Conservation (phyloP, 805 yeast species). For the Kuraishia floccosa region DNA sequence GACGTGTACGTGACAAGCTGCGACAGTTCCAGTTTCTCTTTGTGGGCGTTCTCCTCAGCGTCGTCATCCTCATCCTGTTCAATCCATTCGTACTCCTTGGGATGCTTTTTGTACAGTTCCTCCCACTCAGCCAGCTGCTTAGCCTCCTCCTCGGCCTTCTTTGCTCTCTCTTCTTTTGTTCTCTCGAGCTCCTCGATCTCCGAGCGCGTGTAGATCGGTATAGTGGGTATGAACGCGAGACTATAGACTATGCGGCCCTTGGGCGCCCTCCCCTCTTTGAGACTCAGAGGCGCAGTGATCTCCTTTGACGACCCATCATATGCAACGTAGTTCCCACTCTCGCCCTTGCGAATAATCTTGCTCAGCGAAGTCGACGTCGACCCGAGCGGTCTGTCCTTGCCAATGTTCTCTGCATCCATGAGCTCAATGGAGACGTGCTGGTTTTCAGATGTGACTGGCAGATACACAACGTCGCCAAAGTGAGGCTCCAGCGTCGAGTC, state of each 20-base stretch:
- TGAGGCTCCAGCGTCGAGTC: conserved; percentile 43
- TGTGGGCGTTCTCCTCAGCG: conserved; percentile 19
- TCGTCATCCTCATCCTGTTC: conserved; percentile 29
- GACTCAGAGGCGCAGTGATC: conserved; percentile 18
- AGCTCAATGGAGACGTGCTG: conserved; percentile 49
- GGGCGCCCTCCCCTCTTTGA: conserved; percentile 25
- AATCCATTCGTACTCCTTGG: conserved; percentile 57
- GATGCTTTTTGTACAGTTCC: conserved; percentile 40
- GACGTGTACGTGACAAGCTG: conserved; percentile 44
- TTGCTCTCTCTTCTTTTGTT: conserved; percentile 21
- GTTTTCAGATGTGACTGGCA: conserved; percentile 50
- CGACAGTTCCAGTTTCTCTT: conserved; percentile 36
- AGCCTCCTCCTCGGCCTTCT: conserved; percentile 20
- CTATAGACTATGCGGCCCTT: conserved; percentile 43
- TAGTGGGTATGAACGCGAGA: conserved; percentile 52
- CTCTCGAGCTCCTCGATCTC: conserved; percentile 39
- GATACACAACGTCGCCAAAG: conserved; percentile 46
- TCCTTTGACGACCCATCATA: conserved; percentile 40
- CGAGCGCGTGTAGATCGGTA: conserved; percentile 48
- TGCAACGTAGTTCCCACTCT: conserved; percentile 32
- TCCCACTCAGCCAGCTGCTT: conserved; percentile 37
- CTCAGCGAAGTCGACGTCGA: conserved; percentile 36
- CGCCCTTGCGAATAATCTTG: conserved; percentile 35
- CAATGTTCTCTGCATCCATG: conserved; percentile 56
- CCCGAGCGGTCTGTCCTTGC: conserved; percentile 58